Conservation (phyloP, 768 basidiomycete species). For the Calocybe gangraenosa region DNA sequence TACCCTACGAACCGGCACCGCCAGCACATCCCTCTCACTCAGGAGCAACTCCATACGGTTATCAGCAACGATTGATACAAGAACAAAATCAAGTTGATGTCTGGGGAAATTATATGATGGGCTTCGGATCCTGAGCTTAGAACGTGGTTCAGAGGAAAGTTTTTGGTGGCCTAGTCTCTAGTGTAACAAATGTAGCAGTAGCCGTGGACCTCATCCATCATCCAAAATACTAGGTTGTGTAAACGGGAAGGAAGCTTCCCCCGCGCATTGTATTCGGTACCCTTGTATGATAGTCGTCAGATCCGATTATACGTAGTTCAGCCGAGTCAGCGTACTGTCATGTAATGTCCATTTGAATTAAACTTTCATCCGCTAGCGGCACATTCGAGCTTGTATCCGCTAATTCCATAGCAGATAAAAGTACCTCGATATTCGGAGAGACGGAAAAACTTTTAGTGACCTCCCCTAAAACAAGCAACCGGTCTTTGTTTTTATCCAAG, state of each 20-base stretch:
- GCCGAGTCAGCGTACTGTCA: conserved; percentile 1
- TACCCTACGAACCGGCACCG: conserved; percentile 5
- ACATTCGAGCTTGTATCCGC: conserved; percentile 32
- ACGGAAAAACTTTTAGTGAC: conserved; percentile 81
- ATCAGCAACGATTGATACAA: conserved; percentile 10
- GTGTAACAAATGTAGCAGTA: too few relatives aligned
- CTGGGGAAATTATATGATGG: conserved; percentile 33
- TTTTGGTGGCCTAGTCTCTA: too few relatives aligned
- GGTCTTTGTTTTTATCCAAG: conserved; percentile 56
- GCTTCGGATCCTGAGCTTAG: conserved; percentile 19
- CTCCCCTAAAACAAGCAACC: conserved; percentile 75
- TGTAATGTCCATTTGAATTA: conserved; percentile 53
- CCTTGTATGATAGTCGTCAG: too few relatives aligned
- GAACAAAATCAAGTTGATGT: conserved; percentile 31
- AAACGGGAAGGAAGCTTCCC: too few relatives aligned
- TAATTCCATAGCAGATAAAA: conserved; percentile 63
- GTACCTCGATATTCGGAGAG: conserved; percentile 76
- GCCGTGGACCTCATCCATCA: too few relatives aligned
- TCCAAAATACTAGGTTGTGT: too few relatives aligned
- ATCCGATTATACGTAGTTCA: too few relatives aligned
- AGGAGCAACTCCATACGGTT: neutral
- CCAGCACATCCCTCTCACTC: conserved; percentile 1
- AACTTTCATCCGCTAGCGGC: conserved; percentile 35
- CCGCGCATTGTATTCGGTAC: too few relatives aligned
- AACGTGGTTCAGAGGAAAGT: neutral